Conservation (phyloP, 305 asterid species). For the Solanum hybrid region DNA sequence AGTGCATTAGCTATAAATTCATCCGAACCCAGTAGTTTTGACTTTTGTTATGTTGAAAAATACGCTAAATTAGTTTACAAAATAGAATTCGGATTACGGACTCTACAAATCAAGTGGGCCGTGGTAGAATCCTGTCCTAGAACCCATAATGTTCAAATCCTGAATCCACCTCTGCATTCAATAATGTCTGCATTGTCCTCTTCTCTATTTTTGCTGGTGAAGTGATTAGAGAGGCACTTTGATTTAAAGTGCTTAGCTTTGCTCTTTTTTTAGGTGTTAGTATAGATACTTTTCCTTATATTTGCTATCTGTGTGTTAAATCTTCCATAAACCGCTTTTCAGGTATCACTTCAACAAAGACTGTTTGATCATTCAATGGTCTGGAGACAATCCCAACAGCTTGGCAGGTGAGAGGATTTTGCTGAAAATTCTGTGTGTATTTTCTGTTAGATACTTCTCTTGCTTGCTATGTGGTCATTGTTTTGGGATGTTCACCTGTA, state of each 20-base stretch:
- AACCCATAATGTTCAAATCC: not conserved
- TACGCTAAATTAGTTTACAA: not conserved
- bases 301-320: not conserved
- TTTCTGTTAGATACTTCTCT: not conserved
- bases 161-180: not conserved
- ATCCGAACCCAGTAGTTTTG: not conserved
- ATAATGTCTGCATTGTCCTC: not conserved
- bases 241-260: too few species aligned
- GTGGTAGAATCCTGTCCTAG: not conserved
- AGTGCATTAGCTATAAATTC: not conserved
- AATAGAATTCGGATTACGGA: not conserved
- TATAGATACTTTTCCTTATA: not conserved
- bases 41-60: not conserved
- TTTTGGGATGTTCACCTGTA: not conserved
- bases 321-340: slow-evolving; percentile 13
- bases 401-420: slow-evolving; percentile 48
- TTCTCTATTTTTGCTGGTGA: not conserved
- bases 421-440: not conserved
- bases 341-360: slow-evolving; percentile 65
- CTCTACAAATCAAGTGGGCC: not conserved
- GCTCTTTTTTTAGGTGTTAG: not conserved
- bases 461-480: not conserved
- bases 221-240: too few species aligned
- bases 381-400: slow-evolving; percentile 96
- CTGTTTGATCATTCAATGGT: slow-evolving; percentile 74